A percentile compares a stretch with the other conserved stretches of the same genome.
Evolutionary conservation across 768 basidiomycete species (phyloP).

Genomic region (Russula griseocarnosa): DNA sequence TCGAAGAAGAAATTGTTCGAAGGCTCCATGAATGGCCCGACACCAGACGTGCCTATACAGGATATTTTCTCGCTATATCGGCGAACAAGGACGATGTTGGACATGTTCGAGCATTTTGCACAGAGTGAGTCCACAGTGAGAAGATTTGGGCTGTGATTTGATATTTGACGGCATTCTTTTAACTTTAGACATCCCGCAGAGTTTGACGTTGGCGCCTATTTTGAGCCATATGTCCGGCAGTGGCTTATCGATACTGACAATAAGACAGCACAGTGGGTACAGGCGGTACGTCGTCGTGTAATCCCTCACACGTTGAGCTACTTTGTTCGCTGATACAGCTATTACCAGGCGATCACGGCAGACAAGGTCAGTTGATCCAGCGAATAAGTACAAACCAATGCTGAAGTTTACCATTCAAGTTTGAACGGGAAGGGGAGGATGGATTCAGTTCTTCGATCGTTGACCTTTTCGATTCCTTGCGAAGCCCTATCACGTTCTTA

Average conservation of each 20-base stretch:
- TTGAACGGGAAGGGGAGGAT: conserved; percentile 71
- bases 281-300: conserved; percentile 59
- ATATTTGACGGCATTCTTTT: conserved; percentile 6
- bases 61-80: conserved; percentile 87
- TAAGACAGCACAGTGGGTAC: conserved; percentile 93
- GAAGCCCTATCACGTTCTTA: conserved; percentile 84
- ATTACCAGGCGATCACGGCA: conserved; percentile 64
- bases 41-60: conserved; percentile 82
- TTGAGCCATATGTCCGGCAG: conserved; percentile 80
- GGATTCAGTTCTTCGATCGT: conserved; percentile 96
- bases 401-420: conserved; percentile 40
- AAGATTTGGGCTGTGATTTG: conserved; percentile 1
- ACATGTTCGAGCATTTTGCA: conserved; percentile 83
- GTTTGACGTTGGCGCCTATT: conserved; percentile 73
- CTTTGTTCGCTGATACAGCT: conserved; percentile 5
- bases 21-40: conserved; percentile 81
- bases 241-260: conserved; percentile 88
- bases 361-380: conserved; percentile 55
- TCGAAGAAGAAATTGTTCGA: conserved; percentile 74
- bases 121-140: conserved; percentile 52
- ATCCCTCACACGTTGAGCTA: not conserved
- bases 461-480: conserved; percentile 91
- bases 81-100: conserved; percentile 64
- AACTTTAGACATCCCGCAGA: conserved; percentile 48
- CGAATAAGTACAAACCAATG: not conserved